phyloP scores from a whole-genome alignment of 768 basidiomycete genomes.

The Pisolithus microcarpus region DNA sequence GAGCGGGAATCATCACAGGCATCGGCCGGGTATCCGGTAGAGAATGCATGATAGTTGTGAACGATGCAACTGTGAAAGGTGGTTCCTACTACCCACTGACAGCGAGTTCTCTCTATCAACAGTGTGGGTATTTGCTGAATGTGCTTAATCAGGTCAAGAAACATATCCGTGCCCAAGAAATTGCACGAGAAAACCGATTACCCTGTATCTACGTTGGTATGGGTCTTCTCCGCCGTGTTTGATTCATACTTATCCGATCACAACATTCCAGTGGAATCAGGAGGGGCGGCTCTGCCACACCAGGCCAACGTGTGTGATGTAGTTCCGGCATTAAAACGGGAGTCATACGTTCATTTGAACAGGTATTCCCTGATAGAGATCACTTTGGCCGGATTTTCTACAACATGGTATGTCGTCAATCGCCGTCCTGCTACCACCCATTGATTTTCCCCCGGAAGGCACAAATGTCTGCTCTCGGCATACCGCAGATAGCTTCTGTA shows the following conservation, averaged over 20 bases:
- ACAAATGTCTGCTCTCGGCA: conserved; percentile 87
- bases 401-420: conserved; percentile 63
- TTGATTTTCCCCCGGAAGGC: conserved; percentile 42
- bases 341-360: conserved; percentile 1
- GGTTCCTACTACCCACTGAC: conserved; percentile 89
- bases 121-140: background rate
- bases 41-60: conserved; percentile 87
- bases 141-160: conserved; percentile 68
- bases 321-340: background rate
- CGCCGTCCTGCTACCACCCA: background rate
- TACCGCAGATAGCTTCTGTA: conserved; percentile 88
- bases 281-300: conserved; percentile 86
- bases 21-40: conserved; percentile 70
- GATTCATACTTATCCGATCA: conserved; percentile 4
- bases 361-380: conserved; percentile 90
- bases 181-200: conserved; percentile 83
- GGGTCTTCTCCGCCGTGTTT: conserved; percentile 16
- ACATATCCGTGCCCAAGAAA: conserved; percentile 88
- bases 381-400: conserved; percentile 97
- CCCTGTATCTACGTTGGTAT: conserved; percentile 90
- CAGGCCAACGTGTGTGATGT: conserved; percentile 63
- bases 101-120: conserved; percentile 28
- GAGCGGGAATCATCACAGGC: conserved; percentile 87
- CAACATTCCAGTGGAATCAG: conserved; percentile 69
- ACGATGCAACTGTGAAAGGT: conserved; percentile 91